Percentiles rank a stretch among this genome's conserved stretches.
phyloP scores from a whole-genome alignment of 129 eudicot genomes.

The Solidago caesia region DNA sequence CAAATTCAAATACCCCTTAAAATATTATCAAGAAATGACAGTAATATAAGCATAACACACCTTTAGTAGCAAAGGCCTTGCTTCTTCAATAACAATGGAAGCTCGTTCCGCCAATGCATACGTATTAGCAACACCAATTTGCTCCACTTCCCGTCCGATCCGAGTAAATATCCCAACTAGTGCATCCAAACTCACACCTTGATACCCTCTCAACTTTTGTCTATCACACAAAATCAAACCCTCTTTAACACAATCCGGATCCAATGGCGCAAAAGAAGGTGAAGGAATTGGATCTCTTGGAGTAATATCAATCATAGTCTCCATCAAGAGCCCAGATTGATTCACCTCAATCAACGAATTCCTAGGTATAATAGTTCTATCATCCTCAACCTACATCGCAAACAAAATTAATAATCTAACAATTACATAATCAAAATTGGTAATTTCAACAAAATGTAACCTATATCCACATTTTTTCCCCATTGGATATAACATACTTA shows the following conservation, averaged over 20 bases:
- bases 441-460: neutral
- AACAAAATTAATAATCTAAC: neutral
- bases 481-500: too few species aligned
- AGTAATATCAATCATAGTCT: slow-evolving; percentile 90
- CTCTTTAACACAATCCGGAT: slow-evolving; percentile 69
- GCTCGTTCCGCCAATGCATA: slow-evolving; percentile 74
- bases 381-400: slow-evolving; percentile 79
- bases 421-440: slow-evolving; percentile 2
- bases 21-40: slow-evolving; percentile 6
- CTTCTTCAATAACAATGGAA: slow-evolving; percentile 73
- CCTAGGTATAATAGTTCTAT: slow-evolving; percentile 71
- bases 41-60: slow-evolving; percentile 40
- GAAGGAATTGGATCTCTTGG: slow-evolving; percentile 82
- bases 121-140: slow-evolving; percentile 76
- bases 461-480: neutral
- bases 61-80: slow-evolving; percentile 77
- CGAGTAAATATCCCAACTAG: slow-evolving; percentile 87
- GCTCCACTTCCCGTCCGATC: slow-evolving; percentile 82
- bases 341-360: slow-evolving; percentile 87
- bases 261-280: slow-evolving; percentile 80
- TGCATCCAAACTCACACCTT: slow-evolving; percentile 94
- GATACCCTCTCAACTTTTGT: slow-evolving; percentile 67
- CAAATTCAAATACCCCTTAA: too few species aligned
- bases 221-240: slow-evolving; percentile 84
- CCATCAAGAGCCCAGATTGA: slow-evolving; percentile 95